A percentile compares a stretch with the other conserved stretches of the same genome.
Evolutionary conservation across 768 basidiomycete species (phyloP).

Genomic region (Nevesoporus exiguus): DNA sequence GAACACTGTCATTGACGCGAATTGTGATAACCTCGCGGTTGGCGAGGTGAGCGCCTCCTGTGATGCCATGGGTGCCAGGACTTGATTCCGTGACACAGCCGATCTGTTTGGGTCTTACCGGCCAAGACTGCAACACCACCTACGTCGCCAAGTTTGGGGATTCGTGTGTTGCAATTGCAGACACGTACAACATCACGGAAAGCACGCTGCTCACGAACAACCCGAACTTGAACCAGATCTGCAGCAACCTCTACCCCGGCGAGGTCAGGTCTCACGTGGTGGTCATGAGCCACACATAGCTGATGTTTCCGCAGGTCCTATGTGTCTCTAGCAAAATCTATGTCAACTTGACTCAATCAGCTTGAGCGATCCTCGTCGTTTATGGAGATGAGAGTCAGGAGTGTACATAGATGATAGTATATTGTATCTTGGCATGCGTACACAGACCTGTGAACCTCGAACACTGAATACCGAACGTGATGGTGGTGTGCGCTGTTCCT

Average conservation of each 20-base stretch:
- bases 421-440: background rate
- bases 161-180: conserved; percentile 45
- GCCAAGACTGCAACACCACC: conserved; percentile 55
- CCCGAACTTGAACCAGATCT: conserved; percentile 52
- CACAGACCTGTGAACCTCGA: background rate
- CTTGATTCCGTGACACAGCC: conserved; percentile 22
- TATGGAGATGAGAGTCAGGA: background rate
- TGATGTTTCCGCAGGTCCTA: conserved; percentile 20
- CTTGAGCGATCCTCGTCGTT: conserved; percentile 1
- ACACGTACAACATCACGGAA: conserved; percentile 39
- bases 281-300: background rate
- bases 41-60: conserved; percentile 38
- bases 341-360: conserved; percentile 16
- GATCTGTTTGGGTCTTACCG: conserved; percentile 55
- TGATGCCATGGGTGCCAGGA: background rate
- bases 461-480: too few relatives aligned
- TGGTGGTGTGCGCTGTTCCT: background rate
- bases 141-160: conserved; percentile 48
- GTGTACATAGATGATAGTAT: background rate
- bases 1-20: conserved; percentile 46
- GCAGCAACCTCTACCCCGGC: conserved; percentile 54
- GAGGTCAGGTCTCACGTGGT: conserved; percentile 41
- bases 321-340: conserved; percentile 26
- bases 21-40: conserved; percentile 54
- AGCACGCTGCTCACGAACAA: conserved; percentile 57